phyloP scores from a whole-genome alignment of 2,329 filamentous ascomycete species.

The Cytospora mali region DNA sequence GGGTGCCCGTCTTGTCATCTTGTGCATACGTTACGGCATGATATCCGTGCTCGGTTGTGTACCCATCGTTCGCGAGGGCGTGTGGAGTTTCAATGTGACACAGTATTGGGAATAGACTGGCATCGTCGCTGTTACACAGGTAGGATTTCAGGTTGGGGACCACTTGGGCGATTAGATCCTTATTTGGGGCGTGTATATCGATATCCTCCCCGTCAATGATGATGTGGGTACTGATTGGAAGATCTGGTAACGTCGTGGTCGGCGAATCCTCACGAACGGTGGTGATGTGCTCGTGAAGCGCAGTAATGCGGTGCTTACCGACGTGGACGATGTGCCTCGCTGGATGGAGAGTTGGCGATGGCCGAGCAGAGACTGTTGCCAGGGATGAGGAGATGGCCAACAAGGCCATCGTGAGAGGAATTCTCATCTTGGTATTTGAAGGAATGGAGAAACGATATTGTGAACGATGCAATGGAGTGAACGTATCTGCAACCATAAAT shows the following conservation, averaged over 20 bases:
- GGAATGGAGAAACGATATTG: too few species aligned
- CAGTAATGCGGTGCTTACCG: neutral
- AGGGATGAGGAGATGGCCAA: neutral
- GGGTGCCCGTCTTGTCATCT: neutral
- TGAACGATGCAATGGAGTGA: too few species aligned
- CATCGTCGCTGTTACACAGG: neutral
- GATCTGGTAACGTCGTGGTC: neutral
- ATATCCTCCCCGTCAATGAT: slow-evolving; percentile 7
- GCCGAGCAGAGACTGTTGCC: neutral
- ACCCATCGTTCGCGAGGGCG: neutral
- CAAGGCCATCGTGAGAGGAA: too few species aligned
- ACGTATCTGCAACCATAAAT: too few species aligned
- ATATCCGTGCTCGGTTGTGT: neutral
- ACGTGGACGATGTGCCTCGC: neutral
- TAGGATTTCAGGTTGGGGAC: neutral
- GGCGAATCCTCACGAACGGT: neutral
- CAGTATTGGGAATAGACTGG: neutral
- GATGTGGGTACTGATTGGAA: neutral
- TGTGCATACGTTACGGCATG: neutral
- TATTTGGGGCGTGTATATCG: neutral
- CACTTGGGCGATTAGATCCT: neutral
- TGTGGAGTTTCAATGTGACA: neutral
- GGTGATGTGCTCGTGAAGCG: neutral
- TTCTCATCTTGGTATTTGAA: too few species aligned
- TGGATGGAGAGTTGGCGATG: neutral